Conservation (phyloP, 75 land plant species). For the Ceratopteris richardii region DNA sequence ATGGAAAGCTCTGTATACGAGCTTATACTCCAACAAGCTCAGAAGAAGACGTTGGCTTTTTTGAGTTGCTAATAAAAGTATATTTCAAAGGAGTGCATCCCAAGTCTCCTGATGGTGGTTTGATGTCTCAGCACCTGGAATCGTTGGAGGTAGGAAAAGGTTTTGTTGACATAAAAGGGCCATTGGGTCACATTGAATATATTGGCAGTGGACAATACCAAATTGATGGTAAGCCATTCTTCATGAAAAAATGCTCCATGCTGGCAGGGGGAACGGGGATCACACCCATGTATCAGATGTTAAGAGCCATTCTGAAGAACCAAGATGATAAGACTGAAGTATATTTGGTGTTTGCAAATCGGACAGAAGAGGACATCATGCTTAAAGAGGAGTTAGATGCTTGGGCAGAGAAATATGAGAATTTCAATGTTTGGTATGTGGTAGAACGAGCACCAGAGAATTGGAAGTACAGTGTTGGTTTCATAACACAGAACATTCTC, state of each 20-base stretch:
- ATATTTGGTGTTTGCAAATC: conserved; percentile 65
- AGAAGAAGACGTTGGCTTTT: conserved; percentile 50
- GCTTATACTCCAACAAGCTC: conserved; percentile 82
- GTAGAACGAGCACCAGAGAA: conserved; percentile 28
- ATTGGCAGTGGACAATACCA: conserved; percentile 51
- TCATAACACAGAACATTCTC: conserved; percentile 40
- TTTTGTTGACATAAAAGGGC: conserved; percentile 63
- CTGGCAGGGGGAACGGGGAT: conserved; percentile 92
- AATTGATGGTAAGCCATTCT: conserved; percentile 40
- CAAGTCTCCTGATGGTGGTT: conserved; percentile 74
- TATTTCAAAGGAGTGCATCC: conserved; percentile 61
- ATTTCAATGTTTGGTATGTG: conserved; percentile 84
- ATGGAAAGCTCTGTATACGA: conserved; percentile 78
- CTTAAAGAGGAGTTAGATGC: conserved; percentile 60
- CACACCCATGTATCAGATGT: conserved; percentile 84
- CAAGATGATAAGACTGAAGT: conserved; percentile 66
- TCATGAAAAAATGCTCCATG: conserved; percentile 61
- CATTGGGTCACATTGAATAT: conserved; percentile 88
- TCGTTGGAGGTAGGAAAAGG: conserved; percentile 34
- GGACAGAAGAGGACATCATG: conserved; percentile 73
- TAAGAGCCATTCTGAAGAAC: conserved; percentile 60
- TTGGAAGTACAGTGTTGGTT: conserved; percentile 62
- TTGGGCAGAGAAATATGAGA: conserved; percentile 36
- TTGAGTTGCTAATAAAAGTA: conserved; percentile 75
- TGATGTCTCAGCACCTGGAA: conserved; percentile 81